Evolutionary conservation across 2,329 filamentous ascomycete species (phyloP), one percentile per base, ranked within the genome.

Genomic region (Exserohilum turcica): DNA sequence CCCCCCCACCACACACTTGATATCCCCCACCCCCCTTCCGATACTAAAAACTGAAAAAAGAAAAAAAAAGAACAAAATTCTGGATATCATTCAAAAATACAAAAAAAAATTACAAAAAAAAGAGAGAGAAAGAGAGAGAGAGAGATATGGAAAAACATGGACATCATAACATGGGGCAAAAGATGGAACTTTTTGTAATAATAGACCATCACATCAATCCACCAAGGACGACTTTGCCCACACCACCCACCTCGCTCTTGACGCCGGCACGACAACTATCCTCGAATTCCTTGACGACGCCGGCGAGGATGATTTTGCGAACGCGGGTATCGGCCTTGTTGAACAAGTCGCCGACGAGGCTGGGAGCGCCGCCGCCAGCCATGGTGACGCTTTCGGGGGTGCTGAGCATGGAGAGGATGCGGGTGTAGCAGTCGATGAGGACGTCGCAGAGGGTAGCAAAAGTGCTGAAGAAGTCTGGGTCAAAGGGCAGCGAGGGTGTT

Each of bases 371-470:
- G 1, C 58, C 59, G 0, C 72, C 66, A 0, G 70, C 70, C 0
- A 32, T 12, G 1, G 55, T 52, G 12, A 70, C 64, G 12, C 61
- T 64, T 21, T 88, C 84, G 1, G 92, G 88, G 2, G 86, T 85
- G n/a, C 86, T 82, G 18, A 97, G 80, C 54, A 99, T 79, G 37
- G 80, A 81, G 65, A 95, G 79, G 24, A 99, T 84, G 48, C 87
- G 85, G 31, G 86, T 86, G 76, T 99, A 99, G 68, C 87, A 91
- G 73, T 97, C 94, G 65, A 97, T 95, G 56, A 99, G 79, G 3
- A 96, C 91, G 71, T 99, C 94, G 77, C 94, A 97, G 6, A 99
- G 81, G 10, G 94, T 97, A 12, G 92, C 89, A 77, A 97, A 97
- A 0, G 92, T 97, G 77, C 95, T 92, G 74, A 93, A 94, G 68